Evolutionary conservation across 2,329 filamentous ascomycete genomes (phyloP), one percentile per base, ranked within the genome.

Genomic region (Alternaria gaisen): DNA sequence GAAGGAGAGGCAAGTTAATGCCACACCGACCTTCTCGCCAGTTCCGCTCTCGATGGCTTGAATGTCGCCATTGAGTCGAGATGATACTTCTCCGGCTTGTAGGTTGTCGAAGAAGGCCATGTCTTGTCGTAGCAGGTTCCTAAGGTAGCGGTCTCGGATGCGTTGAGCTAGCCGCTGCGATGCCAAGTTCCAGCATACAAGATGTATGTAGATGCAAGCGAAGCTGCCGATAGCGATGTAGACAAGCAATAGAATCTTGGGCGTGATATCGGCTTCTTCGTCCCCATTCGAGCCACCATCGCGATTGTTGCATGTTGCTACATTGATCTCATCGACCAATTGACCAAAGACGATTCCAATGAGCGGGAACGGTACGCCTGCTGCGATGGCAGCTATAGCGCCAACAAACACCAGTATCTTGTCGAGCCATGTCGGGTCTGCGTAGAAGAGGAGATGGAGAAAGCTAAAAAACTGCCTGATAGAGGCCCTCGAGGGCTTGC

Each of bases 11-110:
- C 84, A 88, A 24, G 85, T 83, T 5, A 91, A 81, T 65, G 86
- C 84, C 34, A 90, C 85, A 53, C 89, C 89, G 16, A 90, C 88
- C 73, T 92, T 92, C 75, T 91, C 90, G 1, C 87, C 88, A 0
- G 89, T 90, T 14, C 90, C 90, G 0, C 85, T 84, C 69, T 90
- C 89, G 53, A 92, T 87, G 1, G 86, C 85, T 60, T 88, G 85
- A 34, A 91, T 88, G 68, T 91, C 89, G 55, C 83, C 83, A 70
- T 88, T 88, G 43, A 92, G 83, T 18, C 89, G 83, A 9, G 87
- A 86, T 2, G 86, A 84, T 12, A 91, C 85, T 72, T 90, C 87
- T 16, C 88, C 88, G 0, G 87, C 83, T 47, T 86, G 84, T 10
- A 88, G 81, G 14, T 83, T 83, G 68, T 91, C 88, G 71, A 90